These are phyloP conservation scores for Penstemon barbatus DNA, from an alignment of 257 asterid genomes.

Conservation along the genomic window DNA sequence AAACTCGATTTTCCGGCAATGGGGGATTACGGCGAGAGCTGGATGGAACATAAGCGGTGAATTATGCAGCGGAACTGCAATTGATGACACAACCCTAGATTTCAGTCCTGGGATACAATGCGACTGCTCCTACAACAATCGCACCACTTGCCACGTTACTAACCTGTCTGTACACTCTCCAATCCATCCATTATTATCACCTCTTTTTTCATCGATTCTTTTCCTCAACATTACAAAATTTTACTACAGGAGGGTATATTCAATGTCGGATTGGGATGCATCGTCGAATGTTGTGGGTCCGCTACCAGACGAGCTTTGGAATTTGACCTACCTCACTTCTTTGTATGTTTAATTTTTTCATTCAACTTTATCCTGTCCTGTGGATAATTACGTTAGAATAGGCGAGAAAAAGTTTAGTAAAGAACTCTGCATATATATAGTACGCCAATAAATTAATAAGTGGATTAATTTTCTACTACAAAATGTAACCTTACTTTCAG, in stretches of 20 bases:
- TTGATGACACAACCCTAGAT: conserved; percentile 27
- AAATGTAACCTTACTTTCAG: no score
- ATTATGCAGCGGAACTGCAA: conserved; percentile 61
- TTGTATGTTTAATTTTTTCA: conserved; percentile 34
- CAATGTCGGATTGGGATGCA: conserved; percentile 30
- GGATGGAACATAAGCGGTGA: conserved; percentile 69
- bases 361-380: no score
- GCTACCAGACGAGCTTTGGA: conserved; percentile 64
- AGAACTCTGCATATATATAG: no score
- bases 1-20: conserved; percentile 45
- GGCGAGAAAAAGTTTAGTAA: no score
- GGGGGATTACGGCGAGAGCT: conserved; percentile 37
- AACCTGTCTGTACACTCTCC: conserved; percentile 29
- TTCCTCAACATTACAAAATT: not conserved
- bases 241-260: conserved; percentile 50
- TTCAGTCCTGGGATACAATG: conserved; percentile 63
- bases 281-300: conserved; percentile 40
- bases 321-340: conserved; percentile 45
- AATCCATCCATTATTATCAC: no score
- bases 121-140: conserved; percentile 48
- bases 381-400: no score
- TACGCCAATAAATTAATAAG: no score
- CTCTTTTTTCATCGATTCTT: not conserved
- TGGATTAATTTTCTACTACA: no score
- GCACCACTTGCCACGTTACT: conserved; percentile 46